These are phyloP conservation scores for Penicillium nordicum DNA, from an alignment of 2,329 filamentous ascomycete species.

Conservation along the genomic window DNA sequence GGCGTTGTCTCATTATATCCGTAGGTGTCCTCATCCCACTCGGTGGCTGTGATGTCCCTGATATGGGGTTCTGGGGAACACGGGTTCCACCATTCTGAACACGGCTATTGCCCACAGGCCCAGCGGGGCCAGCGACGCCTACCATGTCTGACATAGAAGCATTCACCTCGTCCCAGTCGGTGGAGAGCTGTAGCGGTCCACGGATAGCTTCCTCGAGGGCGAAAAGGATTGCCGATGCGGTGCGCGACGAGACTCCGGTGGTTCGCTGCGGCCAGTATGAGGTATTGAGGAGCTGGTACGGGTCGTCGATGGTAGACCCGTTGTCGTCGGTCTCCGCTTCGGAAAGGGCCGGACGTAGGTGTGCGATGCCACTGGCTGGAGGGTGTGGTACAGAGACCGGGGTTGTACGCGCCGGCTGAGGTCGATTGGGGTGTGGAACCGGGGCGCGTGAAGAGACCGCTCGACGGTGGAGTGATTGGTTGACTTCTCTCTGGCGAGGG, in stretches of 20 bases:
- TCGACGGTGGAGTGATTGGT: constrained; percentile 40
- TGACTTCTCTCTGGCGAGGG: constrained; percentile 50
- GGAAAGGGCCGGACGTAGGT: constrained; percentile 31
- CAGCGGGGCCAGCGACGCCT: constrained; percentile 51
- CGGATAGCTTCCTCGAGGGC: constrained; percentile 87
- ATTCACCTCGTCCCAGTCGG: constrained; percentile 81
- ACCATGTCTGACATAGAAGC: constrained; percentile 86
- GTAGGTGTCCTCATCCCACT: constrained; percentile 75
- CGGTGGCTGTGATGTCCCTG: constrained; percentile 49
- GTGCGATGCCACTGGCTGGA: constrained; percentile 18
- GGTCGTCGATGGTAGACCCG: constrained; percentile 32
- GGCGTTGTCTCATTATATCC: constrained; percentile 86
- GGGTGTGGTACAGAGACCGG: constrained; percentile 27
- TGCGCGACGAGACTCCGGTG: constrained; percentile 72
- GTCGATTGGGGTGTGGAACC: constrained; percentile 28
- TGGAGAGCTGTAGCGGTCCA: constrained; percentile 75
- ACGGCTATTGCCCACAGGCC: constrained; percentile 51
- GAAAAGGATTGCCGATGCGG: constrained; percentile 86
- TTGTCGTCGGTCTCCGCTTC: constrained; percentile 35
- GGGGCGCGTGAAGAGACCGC: constrained; percentile 46
- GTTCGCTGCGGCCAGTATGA: constrained; percentile 52
- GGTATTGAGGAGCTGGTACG: constrained; percentile 34
- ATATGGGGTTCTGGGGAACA: constrained; percentile 50
- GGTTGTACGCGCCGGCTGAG: constrained; percentile 26
- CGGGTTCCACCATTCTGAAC: constrained; percentile 56